Evolutionary conservation across 75 land plant species (phyloP).

Genomic region (Pseudotsuga menziesii): DNA sequence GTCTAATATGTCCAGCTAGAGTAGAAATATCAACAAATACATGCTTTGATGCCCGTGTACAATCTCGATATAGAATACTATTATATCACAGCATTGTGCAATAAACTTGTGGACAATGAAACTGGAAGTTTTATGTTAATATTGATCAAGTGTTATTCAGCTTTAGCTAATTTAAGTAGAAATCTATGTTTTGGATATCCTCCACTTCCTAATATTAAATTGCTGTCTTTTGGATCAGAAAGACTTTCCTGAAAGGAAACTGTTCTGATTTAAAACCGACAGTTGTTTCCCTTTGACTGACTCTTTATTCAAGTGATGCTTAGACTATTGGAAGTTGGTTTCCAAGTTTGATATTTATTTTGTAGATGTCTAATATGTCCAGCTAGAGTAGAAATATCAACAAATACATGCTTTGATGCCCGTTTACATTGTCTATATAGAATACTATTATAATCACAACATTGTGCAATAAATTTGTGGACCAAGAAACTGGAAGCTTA

Average conservation of each 20-base stretch:
- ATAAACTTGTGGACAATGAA: background rate
- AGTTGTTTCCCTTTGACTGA: background rate
- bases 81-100: background rate
- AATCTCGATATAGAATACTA: background rate
- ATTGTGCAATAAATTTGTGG: too few species aligned
- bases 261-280: background rate
- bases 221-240: background rate
- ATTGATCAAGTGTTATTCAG: background rate
- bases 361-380: too few species aligned
- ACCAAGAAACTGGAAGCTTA: too few species aligned
- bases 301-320: background rate
- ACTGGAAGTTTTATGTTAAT: background rate
- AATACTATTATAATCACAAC: too few species aligned
- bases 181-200: too few species aligned
- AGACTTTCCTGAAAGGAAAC: background rate
- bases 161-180: background rate
- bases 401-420: too few species aligned
- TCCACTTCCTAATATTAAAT: background rate
- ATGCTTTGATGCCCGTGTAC: background rate
- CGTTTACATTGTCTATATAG: too few species aligned
- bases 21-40: background rate
- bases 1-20: background rate
- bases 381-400: too few species aligned
- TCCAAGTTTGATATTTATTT: too few species aligned
- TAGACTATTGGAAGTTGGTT: background rate